These are phyloP conservation scores for Solanum chacoense DNA, from an alignment of 305 asterid species.

Conservation along the genomic window DNA sequence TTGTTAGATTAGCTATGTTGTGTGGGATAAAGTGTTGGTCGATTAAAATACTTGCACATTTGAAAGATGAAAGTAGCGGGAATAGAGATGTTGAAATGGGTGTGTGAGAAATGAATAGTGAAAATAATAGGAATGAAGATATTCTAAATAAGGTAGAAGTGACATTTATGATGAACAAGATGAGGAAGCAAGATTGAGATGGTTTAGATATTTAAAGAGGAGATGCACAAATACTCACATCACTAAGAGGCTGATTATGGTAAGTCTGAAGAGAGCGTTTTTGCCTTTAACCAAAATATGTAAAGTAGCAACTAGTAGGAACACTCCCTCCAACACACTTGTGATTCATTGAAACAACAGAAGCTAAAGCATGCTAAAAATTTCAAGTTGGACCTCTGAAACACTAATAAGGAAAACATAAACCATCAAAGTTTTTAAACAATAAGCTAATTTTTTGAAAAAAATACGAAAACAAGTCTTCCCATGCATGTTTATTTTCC, in stretches of 20 bases:
- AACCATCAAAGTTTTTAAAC: not conserved
- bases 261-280: not conserved
- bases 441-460: not conserved
- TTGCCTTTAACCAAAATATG: not conserved
- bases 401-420: not conserved
- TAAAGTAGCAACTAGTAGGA: not conserved
- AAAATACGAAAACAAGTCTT: not conserved
- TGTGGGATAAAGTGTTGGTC: too few species aligned
- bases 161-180: not conserved
- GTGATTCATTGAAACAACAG: too few species aligned
- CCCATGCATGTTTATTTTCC: not conserved
- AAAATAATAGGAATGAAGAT: too few species aligned
- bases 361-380: not conserved
- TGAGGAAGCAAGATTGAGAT: not conserved
- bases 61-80: too few species aligned
- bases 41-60: too few species aligned
- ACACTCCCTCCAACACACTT: not conserved
- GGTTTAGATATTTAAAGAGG: accelerated
- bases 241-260: not conserved
- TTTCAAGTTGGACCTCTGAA: not conserved
- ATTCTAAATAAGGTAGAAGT: not conserved
- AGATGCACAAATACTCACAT: not conserved
- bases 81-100: too few species aligned
- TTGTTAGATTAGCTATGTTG: too few species aligned
- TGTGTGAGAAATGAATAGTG: not conserved